phyloP scores from a whole-genome alignment of 495 filamentous ascomycete genomes.

The Penicillium robsamsonii region DNA sequence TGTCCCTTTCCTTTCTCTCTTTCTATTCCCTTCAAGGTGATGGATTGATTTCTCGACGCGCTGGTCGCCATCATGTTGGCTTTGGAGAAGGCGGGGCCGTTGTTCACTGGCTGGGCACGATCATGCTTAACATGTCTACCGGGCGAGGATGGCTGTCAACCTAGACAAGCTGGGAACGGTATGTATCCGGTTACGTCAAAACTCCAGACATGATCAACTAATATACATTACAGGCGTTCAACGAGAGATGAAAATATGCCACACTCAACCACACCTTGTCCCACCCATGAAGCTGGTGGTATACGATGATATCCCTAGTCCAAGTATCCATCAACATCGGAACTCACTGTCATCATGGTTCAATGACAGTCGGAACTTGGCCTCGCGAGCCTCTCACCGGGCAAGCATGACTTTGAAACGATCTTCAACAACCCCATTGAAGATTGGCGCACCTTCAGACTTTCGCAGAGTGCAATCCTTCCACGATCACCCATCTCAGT shows the following conservation, averaged over 20 bases:
- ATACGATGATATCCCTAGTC: conserved; percentile 41
- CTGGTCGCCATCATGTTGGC: conserved; percentile 46
- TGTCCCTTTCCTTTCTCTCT: conserved; percentile 14
- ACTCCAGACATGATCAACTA: neutral
- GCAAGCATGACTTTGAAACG: conserved; percentile 52
- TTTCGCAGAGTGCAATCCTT: conserved; percentile 49
- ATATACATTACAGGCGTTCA: conserved; percentile 30
- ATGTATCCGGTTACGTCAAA: conserved; percentile 14
- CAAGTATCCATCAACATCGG: conserved; percentile 28
- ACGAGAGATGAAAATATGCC: conserved; percentile 48
- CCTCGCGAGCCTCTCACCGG: conserved; percentile 50
- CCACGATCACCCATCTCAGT: conserved; percentile 7
- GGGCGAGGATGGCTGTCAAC: conserved; percentile 25
- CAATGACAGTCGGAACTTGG: conserved; percentile 39
- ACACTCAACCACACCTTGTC: conserved; percentile 50
- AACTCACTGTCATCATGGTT: conserved; percentile 42
- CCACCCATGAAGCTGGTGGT: conserved; percentile 45
- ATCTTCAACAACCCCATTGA: conserved; percentile 38
- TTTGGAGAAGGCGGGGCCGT: conserved; percentile 43
- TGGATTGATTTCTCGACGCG: conserved; percentile 36
- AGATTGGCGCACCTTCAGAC: conserved; percentile 53
- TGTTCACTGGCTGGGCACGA: conserved; percentile 44
- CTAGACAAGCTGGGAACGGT: conserved; percentile 26
- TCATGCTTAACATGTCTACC: conserved; percentile 42
- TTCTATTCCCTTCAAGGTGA: conserved; percentile 25